phyloP scores from a whole-genome alignment of 2,329 filamentous ascomycete genomes.

The Sporothrix brasiliensis region DNA sequence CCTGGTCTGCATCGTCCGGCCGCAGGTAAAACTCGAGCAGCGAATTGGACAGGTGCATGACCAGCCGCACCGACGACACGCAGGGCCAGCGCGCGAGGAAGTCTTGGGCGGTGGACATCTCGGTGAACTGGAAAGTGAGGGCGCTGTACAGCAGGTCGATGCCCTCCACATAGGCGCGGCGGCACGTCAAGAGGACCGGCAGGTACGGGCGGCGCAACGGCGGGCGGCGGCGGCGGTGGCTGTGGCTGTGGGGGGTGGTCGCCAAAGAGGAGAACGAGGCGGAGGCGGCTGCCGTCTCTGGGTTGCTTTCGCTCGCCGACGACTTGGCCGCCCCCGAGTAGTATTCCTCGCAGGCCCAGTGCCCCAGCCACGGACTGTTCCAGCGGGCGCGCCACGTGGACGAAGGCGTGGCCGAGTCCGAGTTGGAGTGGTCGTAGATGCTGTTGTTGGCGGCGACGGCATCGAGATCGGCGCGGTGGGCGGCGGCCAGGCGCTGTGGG shows the following conservation, averaged over 20 bases:
- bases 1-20: slow-evolving; percentile 23
- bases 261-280: too few species aligned
- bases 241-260: background rate
- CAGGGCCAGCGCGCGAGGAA: slow-evolving; percentile 38
- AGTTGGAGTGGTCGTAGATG: slow-evolving; percentile 13
- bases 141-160: slow-evolving; percentile 37
- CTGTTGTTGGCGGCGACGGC: background rate
- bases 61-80: slow-evolving; percentile 39
- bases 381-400: slow-evolving; percentile 19
- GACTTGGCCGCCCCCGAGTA: background rate
- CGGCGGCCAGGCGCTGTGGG: background rate
- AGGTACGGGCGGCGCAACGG: slow-evolving; percentile 33
- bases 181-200: slow-evolving; percentile 34
- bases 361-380: slow-evolving; percentile 26
- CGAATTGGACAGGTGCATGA: slow-evolving; percentile 37
- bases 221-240: slow-evolving; percentile 18
- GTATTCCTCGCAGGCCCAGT: slow-evolving; percentile 30
- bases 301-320: background rate
- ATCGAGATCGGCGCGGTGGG: slow-evolving; percentile 6
- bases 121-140: slow-evolving; percentile 42
- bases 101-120: slow-evolving; percentile 36
- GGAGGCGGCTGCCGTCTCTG: background rate
- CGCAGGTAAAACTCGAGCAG: slow-evolving; percentile 40
- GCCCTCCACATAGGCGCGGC: slow-evolving; percentile 39
- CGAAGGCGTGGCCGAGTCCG: slow-evolving; percentile 6